Conservation (phyloP, 1,284 basidiomycete species). For the Microbotryum scabiosae region DNA sequence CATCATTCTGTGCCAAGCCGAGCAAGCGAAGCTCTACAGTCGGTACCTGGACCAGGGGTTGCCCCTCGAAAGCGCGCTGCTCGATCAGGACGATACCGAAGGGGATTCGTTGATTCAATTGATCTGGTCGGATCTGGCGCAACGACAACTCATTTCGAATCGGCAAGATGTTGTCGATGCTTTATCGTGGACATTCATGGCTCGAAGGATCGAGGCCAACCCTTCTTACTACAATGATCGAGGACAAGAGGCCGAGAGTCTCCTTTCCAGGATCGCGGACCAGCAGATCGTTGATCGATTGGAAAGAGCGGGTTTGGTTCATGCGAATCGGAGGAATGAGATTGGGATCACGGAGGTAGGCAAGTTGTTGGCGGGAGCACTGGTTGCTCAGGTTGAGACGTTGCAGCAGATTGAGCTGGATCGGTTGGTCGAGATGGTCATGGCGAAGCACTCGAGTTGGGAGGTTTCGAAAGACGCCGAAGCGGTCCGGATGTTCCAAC, state of each 20-base stretch:
- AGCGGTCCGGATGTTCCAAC: constrained; percentile 12
- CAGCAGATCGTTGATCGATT: constrained; percentile 6
- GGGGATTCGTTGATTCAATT: not conserved
- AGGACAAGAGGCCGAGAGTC: constrained; percentile 45
- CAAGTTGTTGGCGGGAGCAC: not conserved
- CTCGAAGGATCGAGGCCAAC: constrained; percentile 63
- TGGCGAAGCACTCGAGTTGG: not conserved
- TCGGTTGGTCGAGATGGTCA: constrained; percentile 2
- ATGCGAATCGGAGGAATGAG: constrained; percentile 6
- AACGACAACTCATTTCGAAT: constrained; percentile 33
- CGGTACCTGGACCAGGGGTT: constrained; percentile 78
- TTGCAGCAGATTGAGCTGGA: constrained; percentile 14
- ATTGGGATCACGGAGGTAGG: constrained; percentile 13
- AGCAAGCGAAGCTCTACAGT: constrained; percentile 65
- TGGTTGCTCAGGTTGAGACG: constrained; percentile 6
- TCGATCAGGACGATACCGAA: not conserved
- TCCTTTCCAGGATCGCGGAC: constrained; percentile 63
- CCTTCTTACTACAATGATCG: constrained; percentile 69
- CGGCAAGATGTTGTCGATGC: constrained; percentile 66
- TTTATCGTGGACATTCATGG: constrained; percentile 73
- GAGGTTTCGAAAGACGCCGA: not conserved
- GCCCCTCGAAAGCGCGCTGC: constrained; percentile 55
- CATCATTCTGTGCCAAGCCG: constrained; percentile 77
- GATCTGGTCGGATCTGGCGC: not conserved
- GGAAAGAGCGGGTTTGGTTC: constrained; percentile 17